phyloP scores from a whole-genome alignment of 441 rosid species.

The Metrosideros polymorpha region DNA sequence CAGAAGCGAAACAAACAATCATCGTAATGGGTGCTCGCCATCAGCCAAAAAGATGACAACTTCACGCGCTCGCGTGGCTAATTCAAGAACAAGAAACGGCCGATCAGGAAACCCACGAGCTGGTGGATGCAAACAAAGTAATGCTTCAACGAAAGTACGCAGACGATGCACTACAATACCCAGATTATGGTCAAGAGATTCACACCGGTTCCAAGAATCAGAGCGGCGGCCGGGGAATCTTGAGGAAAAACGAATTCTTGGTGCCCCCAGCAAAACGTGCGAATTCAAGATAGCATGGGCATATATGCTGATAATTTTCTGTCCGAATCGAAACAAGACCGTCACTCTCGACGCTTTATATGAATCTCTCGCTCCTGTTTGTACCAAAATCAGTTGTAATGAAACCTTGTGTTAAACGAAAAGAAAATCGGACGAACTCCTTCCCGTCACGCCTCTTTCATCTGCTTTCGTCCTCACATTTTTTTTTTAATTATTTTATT shows the following conservation, averaged over 20 bases:
- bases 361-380: neutral
- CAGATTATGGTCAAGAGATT: neutral
- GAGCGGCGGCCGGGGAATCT: neutral
- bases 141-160: neutral
- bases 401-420: neutral
- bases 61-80: neutral
- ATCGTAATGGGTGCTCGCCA: neutral
- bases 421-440: neutral
- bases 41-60: neutral
- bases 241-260: neutral
- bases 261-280: neutral
- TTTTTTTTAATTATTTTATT: neutral
- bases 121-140: neutral
- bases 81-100: neutral
- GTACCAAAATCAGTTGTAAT: neutral
- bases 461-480: neutral
- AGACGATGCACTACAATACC: neutral
- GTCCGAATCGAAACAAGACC: neutral
- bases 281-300: neutral
- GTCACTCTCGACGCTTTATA: neutral
- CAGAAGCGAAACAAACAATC: neutral
- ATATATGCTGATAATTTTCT: neutral
- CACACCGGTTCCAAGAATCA: neutral
- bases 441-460: neutral
- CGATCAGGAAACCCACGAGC: neutral